Evolutionary conservation across 352 stramenopile genomes (phyloP), one percentile per base, ranked within the genome.

Genomic region (Discostella stelligera): DNA sequence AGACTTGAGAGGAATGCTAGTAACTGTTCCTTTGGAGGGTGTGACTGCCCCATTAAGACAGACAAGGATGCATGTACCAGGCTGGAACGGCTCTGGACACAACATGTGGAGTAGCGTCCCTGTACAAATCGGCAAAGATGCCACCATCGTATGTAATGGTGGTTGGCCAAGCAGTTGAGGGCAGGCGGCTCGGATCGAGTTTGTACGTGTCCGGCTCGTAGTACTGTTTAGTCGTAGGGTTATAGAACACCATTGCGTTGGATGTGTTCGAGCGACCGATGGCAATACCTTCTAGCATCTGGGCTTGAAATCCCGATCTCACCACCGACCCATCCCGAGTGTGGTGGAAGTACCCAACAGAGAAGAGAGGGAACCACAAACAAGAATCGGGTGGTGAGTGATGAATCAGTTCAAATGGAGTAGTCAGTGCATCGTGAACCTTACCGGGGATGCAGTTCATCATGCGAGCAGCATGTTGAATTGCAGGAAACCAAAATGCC

Each of bases 91-190:
- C 41, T 73, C 53, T 14, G 30, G 10, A 0, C n/a, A n/a, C n/a
- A n/a, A 53, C 5, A 0, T 7, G 32, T 21, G 46, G 32, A 23
- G 25, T 55, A 0, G 39, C 46, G 18, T 74, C n/a, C 4, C 64
- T 20, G 10, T 60, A 23, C 7, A 64, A 53, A 25, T 14, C 2
- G 32, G 52, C 66, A n/a, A 66, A 68, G 0, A 74, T 25, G 16
- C 63, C 71, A 30, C 64, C 71, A 65, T 79, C 71, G 30, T 74
- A 79, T 9, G 44, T 54, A 11, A 73, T 52, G 11, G 27, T 27
- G 25, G 48, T 20, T 32, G 27, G 27, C 9, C 56, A 73, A 13
- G 62, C 39, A 2, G 32, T 54, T 13, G 27, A 32, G 27, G 27
- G 27, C 5, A 32, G 27, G 27, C 27, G 27, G 27, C 27, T 32